phyloP scores from a whole-genome alignment of 768 basidiomycete species.

The Mrakia hoshinonis region DNA sequence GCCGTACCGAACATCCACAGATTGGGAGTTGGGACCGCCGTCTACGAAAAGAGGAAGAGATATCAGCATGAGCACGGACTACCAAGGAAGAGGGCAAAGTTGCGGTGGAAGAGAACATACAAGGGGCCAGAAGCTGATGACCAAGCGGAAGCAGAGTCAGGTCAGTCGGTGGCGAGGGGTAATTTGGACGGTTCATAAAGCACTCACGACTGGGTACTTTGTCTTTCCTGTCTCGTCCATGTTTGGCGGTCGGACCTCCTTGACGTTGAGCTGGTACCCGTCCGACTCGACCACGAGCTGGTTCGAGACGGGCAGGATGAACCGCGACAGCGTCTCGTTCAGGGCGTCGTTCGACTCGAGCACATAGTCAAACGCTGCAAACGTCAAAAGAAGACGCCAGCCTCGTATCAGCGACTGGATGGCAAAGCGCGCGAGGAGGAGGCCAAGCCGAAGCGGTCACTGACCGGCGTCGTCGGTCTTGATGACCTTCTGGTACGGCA shows the following conservation, averaged over 20 bases:
- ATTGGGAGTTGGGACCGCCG: constrained; percentile 80
- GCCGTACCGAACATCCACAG: constrained; percentile 56
- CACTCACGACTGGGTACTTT: constrained; percentile 89
- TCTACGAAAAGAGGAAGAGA: constrained; percentile 44
- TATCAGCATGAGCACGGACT: constrained; percentile 18
- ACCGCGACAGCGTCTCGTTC: constrained; percentile 56
- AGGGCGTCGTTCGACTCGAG: constrained; percentile 65
- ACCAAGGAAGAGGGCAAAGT: background rate
- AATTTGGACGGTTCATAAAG: constrained; percentile 8
- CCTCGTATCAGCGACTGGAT: background rate
- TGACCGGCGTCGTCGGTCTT: constrained; percentile 48
- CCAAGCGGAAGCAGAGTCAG: background rate
- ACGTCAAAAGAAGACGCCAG: background rate
- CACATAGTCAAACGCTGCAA: constrained; percentile 41
- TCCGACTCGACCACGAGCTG: constrained; percentile 30
- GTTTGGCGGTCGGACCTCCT: constrained; percentile 80
- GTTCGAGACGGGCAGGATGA: constrained; percentile 34
- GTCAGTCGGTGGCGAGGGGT: background rate
- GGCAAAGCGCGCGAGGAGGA: too few species aligned
- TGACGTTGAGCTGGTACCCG: constrained; percentile 59
- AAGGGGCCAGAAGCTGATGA: background rate
- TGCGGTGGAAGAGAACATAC: background rate
- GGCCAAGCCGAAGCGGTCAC: too few species aligned
- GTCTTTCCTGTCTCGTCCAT: constrained; percentile 93
- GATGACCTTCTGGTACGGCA: constrained; percentile 79